Conservation (phyloP, 2,329 filamentous ascomycete species). For the Tolypocladium tropicale region DNA sequence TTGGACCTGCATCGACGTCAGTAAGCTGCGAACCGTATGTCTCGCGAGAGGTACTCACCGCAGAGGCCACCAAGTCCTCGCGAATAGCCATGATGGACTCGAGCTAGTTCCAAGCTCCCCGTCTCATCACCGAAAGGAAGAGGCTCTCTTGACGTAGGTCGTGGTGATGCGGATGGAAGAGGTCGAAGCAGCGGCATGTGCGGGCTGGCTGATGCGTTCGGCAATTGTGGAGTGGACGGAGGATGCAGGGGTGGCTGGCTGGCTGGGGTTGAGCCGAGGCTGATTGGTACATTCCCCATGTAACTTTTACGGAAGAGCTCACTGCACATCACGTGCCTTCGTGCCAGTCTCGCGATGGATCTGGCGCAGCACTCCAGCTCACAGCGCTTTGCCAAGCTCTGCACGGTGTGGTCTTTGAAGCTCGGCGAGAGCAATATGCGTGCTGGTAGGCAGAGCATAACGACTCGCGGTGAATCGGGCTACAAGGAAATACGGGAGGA, state of each 20-base stretch:
- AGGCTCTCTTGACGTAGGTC: constrained; percentile 6
- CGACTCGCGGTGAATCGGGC: too few species aligned
- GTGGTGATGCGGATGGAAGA: constrained; percentile 10
- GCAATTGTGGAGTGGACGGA: constrained; percentile 6
- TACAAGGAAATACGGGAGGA: too few species aligned
- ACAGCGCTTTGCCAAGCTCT: neutral
- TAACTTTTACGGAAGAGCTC: neutral
- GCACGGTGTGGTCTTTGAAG: neutral
- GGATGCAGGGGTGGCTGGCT: constrained; percentile 3
- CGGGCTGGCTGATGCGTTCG: constrained; percentile 6
- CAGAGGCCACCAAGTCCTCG: constrained; percentile 83
- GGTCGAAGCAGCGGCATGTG: constrained; percentile 14
- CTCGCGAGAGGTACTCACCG: constrained; percentile 36
- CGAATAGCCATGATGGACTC: constrained; percentile 63
- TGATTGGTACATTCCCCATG: neutral
- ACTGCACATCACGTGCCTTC: constrained; percentile 12
- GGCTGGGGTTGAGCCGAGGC: constrained; percentile 20
- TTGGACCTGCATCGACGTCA: constrained; percentile 23
- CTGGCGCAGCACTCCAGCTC: neutral
- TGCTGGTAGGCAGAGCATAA: neutral
- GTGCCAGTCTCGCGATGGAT: neutral
- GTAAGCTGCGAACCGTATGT: neutral
- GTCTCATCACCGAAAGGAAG: constrained; percentile 11
- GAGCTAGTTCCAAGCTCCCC: constrained; percentile 9
- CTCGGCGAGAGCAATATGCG: neutral